Evolutionary conservation across 495 filamentous ascomycete species (phyloP), one percentile per base, ranked within the genome.

Genomic region (Penicillium canariense): DNA sequence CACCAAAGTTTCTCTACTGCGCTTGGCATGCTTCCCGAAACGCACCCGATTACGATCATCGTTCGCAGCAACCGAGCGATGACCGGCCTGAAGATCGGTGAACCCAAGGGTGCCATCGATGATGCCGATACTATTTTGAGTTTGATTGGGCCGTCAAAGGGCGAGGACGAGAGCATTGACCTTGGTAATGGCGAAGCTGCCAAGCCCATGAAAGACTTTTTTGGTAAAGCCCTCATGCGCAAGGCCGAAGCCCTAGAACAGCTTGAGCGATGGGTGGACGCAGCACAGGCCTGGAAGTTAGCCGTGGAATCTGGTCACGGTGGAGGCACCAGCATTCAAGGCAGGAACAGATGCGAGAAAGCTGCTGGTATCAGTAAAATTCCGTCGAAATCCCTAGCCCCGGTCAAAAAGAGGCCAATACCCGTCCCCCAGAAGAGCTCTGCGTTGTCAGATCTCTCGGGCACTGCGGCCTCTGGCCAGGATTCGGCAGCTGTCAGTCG

Each of bases 221-320:
- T 85, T 68, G 89, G 88, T 44, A 97, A 97, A 70, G 92, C 91
- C 0, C 77, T 96, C 36, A 91, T 86, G 69, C 87, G 95, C 51
- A 97, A 97, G 76, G 94, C 95, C 12, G 95, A 97, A 68, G 93
- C 89, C 2, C 78, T 97, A 26, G 94, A 98, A 72, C 89, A 97
- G 61, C 85, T 98, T 64, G 94, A 98, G 74, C 88, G 87, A 65
- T 98, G 94, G 93, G 65, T 70, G 2, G 92, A 97, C 26, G 95
- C 94, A 3, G 84, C 81, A 0, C 75, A 80, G 17, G 81, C 85
- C 0, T 98, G 94, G 94, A 84, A 84, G 56, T 73, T 80, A 20
- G 91, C 89, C 23, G 87, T 97, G 14, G 89, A 94, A 68, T 82
- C 83, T 5, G 89, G 91, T 6, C 81, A 95, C 7, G 92, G 94